phyloP scores from a whole-genome alignment of 192 early-diverging fungal species.

The Physocladia obscura region DNA sequence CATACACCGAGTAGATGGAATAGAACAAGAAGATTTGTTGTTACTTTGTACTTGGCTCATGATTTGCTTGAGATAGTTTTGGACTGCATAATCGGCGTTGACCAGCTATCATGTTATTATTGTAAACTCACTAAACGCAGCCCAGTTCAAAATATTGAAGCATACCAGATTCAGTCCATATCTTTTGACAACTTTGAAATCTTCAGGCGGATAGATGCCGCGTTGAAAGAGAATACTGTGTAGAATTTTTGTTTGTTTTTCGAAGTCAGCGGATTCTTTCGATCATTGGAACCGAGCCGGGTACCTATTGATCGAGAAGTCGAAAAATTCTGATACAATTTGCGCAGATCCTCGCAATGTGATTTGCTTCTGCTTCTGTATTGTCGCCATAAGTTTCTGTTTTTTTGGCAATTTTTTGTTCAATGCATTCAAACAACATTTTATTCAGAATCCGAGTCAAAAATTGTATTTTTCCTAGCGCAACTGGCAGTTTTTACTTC shows the following conservation, averaged over 20 bases:
- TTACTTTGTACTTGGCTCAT: constrained; percentile 79
- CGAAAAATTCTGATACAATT: constrained; percentile 88
- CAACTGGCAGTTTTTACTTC: no score
- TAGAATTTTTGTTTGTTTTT: not conserved
- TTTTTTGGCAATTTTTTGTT: no score
- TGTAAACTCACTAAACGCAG: not conserved
- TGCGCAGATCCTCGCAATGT: constrained; percentile 81
- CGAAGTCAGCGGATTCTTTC: not conserved
- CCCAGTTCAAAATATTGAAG: not conserved
- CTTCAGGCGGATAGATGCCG: constrained; percentile 82
- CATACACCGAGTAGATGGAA: not conserved
- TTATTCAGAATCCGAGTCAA: not conserved
- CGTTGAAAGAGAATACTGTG: constrained; percentile 86
- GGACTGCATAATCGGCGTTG: constrained; percentile 70
- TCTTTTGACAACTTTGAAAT: constrained; percentile 82
- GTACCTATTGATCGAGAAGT: constrained; percentile 78
- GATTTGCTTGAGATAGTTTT: constrained; percentile 74
- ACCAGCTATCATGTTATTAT: constrained; percentile 51
- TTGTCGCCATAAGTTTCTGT: constrained; percentile 21
- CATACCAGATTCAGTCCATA: constrained; percentile 75
- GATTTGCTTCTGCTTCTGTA: constrained; percentile 51
- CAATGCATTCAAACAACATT: no score
- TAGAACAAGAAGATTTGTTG: constrained; percentile 1
- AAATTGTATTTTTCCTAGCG: no score
- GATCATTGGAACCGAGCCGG: not conserved